Base-by-base conservation (phyloP, 179 eudicot species). In the Gypsophila paniculata region DNA sequence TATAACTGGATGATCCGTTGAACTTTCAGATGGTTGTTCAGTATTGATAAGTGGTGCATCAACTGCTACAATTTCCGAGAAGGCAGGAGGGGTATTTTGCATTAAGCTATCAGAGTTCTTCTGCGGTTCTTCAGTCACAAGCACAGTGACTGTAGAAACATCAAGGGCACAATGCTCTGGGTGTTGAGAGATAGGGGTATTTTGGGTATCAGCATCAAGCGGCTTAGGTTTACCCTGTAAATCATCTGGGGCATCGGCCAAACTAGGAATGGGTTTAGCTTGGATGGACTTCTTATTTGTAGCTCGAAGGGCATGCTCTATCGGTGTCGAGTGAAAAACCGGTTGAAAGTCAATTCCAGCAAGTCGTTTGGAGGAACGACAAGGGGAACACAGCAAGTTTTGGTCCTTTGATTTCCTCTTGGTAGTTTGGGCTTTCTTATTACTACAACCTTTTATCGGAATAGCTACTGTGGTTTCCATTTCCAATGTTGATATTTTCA, bases 321-420 rank as follows among this genome's bases (percentile, higher is more conserved):
- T 76, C 39, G 82, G 70, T 23, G 29, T 65, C 71, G 80, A 49
- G 72, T 77, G 74, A 65, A 58, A 68, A 10, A 74, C 71, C 14
- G 83, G 77, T 65, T 87, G 85, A 53, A 80, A 80, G 44, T 73
- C 77, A 36, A 70, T 52, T 53, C 80, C 82, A 70, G 86, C 83
- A 65, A 87, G 84, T 72, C 91, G 84, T 69, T 85, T 85, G 34
- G 97, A 91, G 74, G 87, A 72, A 68, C 91, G 87, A 71, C 71
- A 48, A 61, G 90, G 87, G 36, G 60, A 62, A 38, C 7, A 65
- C 42, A 51, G 59, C 18, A 14, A 34, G 13, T 69, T 70, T 62
- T 61, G 67, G n/a, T 74, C 78, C 79, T 74, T 73, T 64, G 77
- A 44, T 69, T 80, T 86, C 72, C 72, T 80, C 72, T 77, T 74